Evolutionary conservation across 2,329 filamentous ascomycete genomes (phyloP), one percentile per base, ranked within the genome.

Genomic region (Pseudodiploospora longispora): DNA sequence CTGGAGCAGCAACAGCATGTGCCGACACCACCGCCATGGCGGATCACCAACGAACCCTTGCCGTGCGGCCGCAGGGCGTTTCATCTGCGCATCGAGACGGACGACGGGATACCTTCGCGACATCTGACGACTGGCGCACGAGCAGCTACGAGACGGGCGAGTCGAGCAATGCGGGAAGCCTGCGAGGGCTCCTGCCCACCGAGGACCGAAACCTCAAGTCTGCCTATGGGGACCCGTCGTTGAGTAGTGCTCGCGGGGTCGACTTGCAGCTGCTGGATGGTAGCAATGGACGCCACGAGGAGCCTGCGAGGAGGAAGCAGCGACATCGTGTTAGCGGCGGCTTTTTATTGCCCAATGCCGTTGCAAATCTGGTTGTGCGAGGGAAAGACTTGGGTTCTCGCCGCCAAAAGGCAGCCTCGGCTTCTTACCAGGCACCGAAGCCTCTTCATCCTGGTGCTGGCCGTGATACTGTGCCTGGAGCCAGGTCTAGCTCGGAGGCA

Each of bases 301-400:
- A 55, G 32, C 57, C 61, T 47, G 44, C 53, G 19, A 55, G 58
- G 37, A 54, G 60, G 47, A 59, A 53, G 36, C 62, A 69, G 42
- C 75, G 68, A 53, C 61, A 66, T 30, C 66, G 71, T 10, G 63
- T 71, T 5, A 68, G 64, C 49, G 71, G 73, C 38, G 71, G 69
- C 6, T 79, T 79, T 52, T 64, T 78, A 41, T 64, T 78, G 10
- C 61, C 69, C 30, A 72, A 74, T 50, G 55, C 66, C 3, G 55
- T 72, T 19, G 53, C 51, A n/a, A 34, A 34, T 19, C 19, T 19
- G 19, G 19, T 19, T 19, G 19, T 19, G 19, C 55, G 55, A 28
- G 55, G 58, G 19, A 60, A 57, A 27, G 64, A 63, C 36, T 48
- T 53, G 10, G 59, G 58, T 36, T 57, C 47, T 33, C 66, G 59